phyloP scores from a whole-genome alignment of 352 stramenopile species.

The Salisapilia sapeloensis region DNA sequence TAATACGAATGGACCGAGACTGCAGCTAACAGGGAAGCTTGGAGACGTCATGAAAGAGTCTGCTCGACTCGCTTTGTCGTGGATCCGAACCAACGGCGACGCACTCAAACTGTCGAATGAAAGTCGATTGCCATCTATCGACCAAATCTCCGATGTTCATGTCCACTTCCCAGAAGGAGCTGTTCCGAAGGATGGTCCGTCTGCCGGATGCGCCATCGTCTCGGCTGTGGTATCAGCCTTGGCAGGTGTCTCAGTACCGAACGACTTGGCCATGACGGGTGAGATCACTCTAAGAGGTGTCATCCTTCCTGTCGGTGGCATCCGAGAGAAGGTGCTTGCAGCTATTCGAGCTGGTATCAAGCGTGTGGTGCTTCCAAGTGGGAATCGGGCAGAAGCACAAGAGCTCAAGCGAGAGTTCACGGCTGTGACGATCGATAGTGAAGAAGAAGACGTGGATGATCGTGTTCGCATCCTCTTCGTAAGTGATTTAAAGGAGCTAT shows the following conservation, averaged over 20 bases:
- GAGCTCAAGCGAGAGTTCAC: constrained; percentile 47
- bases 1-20: constrained; percentile 9
- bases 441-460: constrained; percentile 12
- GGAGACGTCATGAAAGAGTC: constrained; percentile 85
- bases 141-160: constrained; percentile 59
- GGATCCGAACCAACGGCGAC: constrained; percentile 47
- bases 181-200: constrained; percentile 82
- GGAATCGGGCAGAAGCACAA: constrained; percentile 57
- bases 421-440: constrained; percentile 3
- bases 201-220: constrained; percentile 73
- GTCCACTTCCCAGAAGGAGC: constrained; percentile 82
- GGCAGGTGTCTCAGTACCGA: constrained; percentile 33
- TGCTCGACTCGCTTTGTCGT: constrained; percentile 67
- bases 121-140: constrained; percentile 10
- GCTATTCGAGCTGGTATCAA: constrained; percentile 75
- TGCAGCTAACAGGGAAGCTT: constrained; percentile 59
- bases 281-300: constrained; percentile 78
- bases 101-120: constrained; percentile 25
- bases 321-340: constrained; percentile 82
- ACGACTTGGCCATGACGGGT: constrained; percentile 79
- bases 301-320: constrained; percentile 81
- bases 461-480: constrained; percentile 57
- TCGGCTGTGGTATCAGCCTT: constrained; percentile 71
- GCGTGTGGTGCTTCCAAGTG: constrained; percentile 53
- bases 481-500: constrained; percentile 40